Evolutionary conservation across 345 rosid species (phyloP), one percentile per base, ranked within the genome.

Genomic region (Mallotus nudiflorus): DNA sequence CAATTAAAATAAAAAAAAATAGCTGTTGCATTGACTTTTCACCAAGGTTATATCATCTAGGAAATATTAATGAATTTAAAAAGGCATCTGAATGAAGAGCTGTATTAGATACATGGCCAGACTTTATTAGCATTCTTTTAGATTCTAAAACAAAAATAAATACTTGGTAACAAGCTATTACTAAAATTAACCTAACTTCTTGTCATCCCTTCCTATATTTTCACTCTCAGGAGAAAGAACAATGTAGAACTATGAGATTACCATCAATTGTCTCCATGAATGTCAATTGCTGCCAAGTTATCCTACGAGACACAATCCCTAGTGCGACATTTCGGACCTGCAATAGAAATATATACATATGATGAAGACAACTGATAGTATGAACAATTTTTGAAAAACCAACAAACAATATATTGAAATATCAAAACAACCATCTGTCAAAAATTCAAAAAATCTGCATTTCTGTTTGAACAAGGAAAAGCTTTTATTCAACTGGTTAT

Each of bases 291-390:
- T 82, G 77, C 98, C 98, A 94, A 77, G 85, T 85, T 80, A 94
- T 89, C 80, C 97, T 86, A 19, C 98, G 89, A 57, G 98, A 90
- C 73, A 94, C 95, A 72, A 94, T 88, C 62, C 97, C 97, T 46
- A 94, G 67, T 3, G 97, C 86, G 62, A 94, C 94, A 79, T 87
- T 90, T 45, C 93, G 83, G 64, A 94, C 95, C 98, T 94, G 77
- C 27, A 65, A 66, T 71, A 56, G 12, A 37, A 50, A 65, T 45
- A 51, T 33, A 65, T 24, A 22, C 3, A n/a, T n/a, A 29, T 44
- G 14, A 48, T 20, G 16, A 29, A 33, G 13, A 29, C n/a, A 16
- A 24, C 1, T 0, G 5, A 31, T 16, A 0, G 19, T 0, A 58
- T n/a, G 20, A 4, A 19, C 49, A 53, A 9, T 52, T 9, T 25